Evolutionary conservation across 2,329 filamentous ascomycete genomes (phyloP), one percentile per base, ranked within the genome.

Genomic region (Blastomyces parvus): DNA sequence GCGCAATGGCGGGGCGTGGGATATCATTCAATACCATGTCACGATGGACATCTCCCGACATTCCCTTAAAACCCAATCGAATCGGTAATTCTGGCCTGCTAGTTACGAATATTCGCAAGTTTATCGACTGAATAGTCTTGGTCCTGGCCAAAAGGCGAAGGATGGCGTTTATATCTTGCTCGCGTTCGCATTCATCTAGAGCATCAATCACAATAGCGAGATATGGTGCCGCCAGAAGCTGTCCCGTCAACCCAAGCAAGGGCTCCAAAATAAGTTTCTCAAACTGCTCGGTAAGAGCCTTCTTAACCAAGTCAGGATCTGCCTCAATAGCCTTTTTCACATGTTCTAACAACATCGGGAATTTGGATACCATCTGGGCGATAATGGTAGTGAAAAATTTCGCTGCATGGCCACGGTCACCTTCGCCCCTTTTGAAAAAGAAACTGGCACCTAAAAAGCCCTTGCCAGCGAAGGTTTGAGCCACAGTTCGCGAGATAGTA

Each of bases 401-500:
- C 9, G 36, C 63, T 9, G 70, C 68, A 46, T 66, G 62, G n/a
- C 62, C 63, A 3, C 62, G 57, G 33, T 71, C 67, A 1, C 66
- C 66, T 30, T 65, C 65, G 25, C 64, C 66, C 46, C 66, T 64
- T 11, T 66, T 65, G 64, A 74, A 74, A 66, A 75, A 74, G 64
- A 74, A 74, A 59, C 67, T 73, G 6, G 67, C 72, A 9, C 64
- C 72, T 19, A 74, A 68, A 27, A 17, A 60, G 2, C 55, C 44
- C 27, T 64, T 38, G 2, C 65, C 50, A 0, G 59, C 8, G 25
- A 66, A 66, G 8, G 30, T 27, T 30, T n/a, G 42, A 27, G 69
- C 70, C 27, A 73, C 48, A 4, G 72, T 73, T 6, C 69, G 66
- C n/a, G 71, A 60, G 42, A 74, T 70, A 6, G 71, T 73, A 2